These are phyloP conservation scores for Patellifolia procumbens DNA, from an alignment of 179 eudicot genomes.

Conservation along the genomic window DNA sequence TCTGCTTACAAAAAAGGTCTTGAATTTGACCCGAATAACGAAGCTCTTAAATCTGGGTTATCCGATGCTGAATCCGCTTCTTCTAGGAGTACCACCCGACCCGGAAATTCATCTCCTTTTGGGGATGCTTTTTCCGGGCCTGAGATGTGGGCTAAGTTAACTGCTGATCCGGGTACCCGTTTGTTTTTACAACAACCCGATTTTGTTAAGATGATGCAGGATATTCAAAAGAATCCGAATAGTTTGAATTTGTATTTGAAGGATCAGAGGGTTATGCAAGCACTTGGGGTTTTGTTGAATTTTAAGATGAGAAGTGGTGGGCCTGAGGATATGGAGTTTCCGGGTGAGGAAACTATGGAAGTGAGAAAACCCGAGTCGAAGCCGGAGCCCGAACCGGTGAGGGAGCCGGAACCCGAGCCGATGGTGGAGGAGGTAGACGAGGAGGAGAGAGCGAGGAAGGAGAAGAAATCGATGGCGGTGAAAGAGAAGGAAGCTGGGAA, in stretches of 20 bases:
- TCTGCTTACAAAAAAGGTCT: conserved; percentile 71
- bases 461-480: conserved; percentile 58
- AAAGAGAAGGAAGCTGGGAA: conserved; percentile 92
- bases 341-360: conserved; percentile 37
- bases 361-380: conserved; percentile 32
- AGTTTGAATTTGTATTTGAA: conserved; percentile 76
- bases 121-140: conserved; percentile 82
- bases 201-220: conserved; percentile 84
- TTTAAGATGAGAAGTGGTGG: conserved; percentile 46
- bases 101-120: conserved; percentile 44
- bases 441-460: conserved; percentile 62
- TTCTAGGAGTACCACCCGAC: conserved; percentile 13
- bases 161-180: conserved; percentile 71
- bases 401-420: conserved; percentile 36
- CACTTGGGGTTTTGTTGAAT: conserved; percentile 71
- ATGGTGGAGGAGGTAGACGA: conserved; percentile 26
- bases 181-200: conserved; percentile 64
- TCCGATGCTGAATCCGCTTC: conserved; percentile 58
- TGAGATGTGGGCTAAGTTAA: conserved; percentile 92
- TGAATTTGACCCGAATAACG: conserved; percentile 71
- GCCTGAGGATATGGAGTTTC: conserved; percentile 49
- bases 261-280: conserved; percentile 96
- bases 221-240: conserved; percentile 72
- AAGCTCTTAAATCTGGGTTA: conserved; percentile 65
- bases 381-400: conserved; percentile 48